Evolutionary conservation across 1,139 yeast genomes (phyloP).

Genomic region (Arxiozyma heterogenica): DNA sequence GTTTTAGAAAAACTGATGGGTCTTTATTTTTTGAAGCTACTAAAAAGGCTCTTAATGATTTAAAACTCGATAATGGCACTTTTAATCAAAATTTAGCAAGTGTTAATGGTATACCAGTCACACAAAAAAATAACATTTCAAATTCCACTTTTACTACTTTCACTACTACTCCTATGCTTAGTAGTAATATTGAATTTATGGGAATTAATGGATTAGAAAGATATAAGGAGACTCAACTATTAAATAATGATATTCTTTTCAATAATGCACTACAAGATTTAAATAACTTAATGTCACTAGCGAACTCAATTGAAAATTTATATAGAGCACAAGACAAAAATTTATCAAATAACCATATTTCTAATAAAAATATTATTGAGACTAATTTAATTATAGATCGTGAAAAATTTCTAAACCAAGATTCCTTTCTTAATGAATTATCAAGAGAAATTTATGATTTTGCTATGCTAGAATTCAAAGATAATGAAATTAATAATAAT

Average conservation of each 20-base stretch:
- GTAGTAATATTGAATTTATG: background rate
- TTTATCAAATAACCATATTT: background rate
- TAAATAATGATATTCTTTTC: constrained; percentile 54
- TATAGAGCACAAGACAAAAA: constrained; percentile 26
- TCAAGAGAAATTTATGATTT: constrained; percentile 54
- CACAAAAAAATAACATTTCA: constrained; percentile 12
- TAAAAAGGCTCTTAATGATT: constrained; percentile 37
- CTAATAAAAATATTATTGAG: constrained; percentile 6
- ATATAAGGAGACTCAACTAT: constrained; percentile 47
- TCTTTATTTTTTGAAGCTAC: constrained; percentile 38
- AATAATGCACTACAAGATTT: constrained; percentile 68
- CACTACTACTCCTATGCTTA: background rate
- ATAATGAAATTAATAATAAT: constrained; percentile 38
- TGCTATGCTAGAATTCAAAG: constrained; percentile 32
- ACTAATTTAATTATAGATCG: constrained; percentile 29
- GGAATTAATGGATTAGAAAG: constrained; percentile 71
- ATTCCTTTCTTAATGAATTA: constrained; percentile 31
- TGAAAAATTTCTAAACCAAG: constrained; percentile 29
- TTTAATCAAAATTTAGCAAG: constrained; percentile 24
- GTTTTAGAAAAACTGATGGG: constrained; percentile 58
- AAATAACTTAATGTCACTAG: constrained; percentile 67
- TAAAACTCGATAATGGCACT: constrained; percentile 26
- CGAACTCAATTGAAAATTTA: constrained; percentile 60
- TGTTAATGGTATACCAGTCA: constrained; percentile 18
- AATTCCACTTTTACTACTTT: constrained; percentile 10